Evolutionary conservation across 1,139 yeast genomes (phyloP), one percentile per base, ranked within the genome.

Genomic region (Yamadazyma atmosphaerica): DNA sequence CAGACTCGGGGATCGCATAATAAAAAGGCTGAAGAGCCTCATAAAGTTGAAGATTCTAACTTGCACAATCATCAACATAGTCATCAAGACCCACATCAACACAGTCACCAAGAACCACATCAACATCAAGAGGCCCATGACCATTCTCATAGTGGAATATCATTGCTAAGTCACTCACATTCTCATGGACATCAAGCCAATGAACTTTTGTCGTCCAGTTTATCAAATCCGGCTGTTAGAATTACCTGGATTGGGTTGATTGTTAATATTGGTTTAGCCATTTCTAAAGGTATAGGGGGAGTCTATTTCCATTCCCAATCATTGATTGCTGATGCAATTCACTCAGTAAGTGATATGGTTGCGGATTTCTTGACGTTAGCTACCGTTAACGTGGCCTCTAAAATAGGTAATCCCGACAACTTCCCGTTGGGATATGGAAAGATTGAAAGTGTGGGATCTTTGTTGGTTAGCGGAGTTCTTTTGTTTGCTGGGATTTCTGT

Each of bases 341-440:
- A 90, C 61, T 90, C 97, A 1, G 72, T 87, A 12, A 83, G 95
- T 36, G 98, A 92, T 59, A 72, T 90, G 68, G 77, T 92, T 15
- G 87, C 96, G 10, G 98, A 92, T 60, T 77, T 90, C 39, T 67
- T 92, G 50, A 92, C 98, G 0, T 68, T 92, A 42, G 85, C 92
- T 4, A 90, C 98, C 1, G 96, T 92, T 17, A 82, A 87, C 32
- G 80, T 86, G 36, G 84, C 95, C 2, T 62, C 76, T 9, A 78
- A 77, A 46, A 72, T 78, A n/a, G 88, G 96, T 1, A 69, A 80
- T 14, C 63, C 70, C 12, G 60, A 69, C 5, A 59, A 67, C 18
- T 92, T 79, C 57, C 98, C 98, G 1, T 70, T 84, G 43, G 98
- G 98, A 1, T 88, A 83, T 56, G 98, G 98, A 41, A 88, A 90